Percentiles rank a stretch among this genome's conserved stretches.
phyloP scores from a whole-genome alignment of 805 yeast species.

The Suhomyces prunicola region DNA sequence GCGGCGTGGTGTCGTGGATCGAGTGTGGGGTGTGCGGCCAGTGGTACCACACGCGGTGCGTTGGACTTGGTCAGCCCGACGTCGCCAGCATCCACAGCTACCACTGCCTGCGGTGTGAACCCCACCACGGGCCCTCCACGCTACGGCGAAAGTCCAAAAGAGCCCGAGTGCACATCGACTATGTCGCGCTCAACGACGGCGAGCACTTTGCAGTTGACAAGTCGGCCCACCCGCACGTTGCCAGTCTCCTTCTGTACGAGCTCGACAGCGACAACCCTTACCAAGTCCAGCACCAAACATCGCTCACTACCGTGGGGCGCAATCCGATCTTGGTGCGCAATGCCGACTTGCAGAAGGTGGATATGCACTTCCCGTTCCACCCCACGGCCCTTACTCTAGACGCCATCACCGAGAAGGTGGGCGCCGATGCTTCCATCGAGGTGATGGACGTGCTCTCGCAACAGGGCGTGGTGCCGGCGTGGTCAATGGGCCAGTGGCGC shows the following conservation, averaged over 20 bases:
- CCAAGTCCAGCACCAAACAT: conserved; percentile 9
- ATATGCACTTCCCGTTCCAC: conserved; percentile 50
- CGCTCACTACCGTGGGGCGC: conserved; percentile 13
- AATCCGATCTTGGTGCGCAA: conserved; percentile 47
- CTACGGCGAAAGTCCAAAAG: conserved; percentile 55
- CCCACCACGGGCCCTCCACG: conserved; percentile 47
- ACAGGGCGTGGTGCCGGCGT: conserved; percentile 54
- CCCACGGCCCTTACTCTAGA: conserved; percentile 47
- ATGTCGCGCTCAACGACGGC: conserved; percentile 76
- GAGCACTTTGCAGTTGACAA: conserved; percentile 48
- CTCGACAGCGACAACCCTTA: neutral
- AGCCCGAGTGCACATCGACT: conserved; percentile 58
- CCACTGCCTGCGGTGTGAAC: conserved; percentile 54
- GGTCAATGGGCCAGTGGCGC: conserved; percentile 74
- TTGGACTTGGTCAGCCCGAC: conserved; percentile 33
- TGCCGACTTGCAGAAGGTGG: conserved; percentile 30
- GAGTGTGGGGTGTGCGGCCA: conserved; percentile 52
- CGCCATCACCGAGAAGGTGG: conserved; percentile 56
- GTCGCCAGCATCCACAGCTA: conserved; percentile 42
- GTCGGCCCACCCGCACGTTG: conserved; percentile 52
- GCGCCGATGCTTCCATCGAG: conserved; percentile 61
- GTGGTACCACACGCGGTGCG: conserved; percentile 57
- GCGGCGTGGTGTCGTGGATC: conserved; percentile 41
- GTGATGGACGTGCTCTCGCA: conserved; percentile 91
- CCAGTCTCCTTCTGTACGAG: conserved; percentile 27